phyloP scores from a whole-genome alignment of 108 stramenopile genomes.

The Skeletonema tropicum region DNA sequence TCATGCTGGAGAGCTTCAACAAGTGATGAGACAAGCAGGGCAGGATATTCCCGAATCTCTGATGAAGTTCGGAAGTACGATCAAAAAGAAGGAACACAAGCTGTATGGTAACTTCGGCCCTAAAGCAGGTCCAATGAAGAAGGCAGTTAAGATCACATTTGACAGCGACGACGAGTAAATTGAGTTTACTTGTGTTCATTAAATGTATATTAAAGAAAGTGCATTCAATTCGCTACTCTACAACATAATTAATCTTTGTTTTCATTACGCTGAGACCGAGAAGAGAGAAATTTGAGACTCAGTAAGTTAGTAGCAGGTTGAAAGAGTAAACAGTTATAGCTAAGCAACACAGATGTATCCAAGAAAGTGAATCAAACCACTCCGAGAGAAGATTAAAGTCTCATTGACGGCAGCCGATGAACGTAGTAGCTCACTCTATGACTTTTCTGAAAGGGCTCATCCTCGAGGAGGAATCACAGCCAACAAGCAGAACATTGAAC shows the following conservation, averaged over 20 bases:
- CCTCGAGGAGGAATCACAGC: constrained; percentile 30
- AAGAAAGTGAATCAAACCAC: background rate
- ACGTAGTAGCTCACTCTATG: constrained; percentile 10
- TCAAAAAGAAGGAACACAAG: constrained; percentile 99
- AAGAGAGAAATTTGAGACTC: background rate
- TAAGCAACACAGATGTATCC: background rate
- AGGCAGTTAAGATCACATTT: constrained; percentile 89
- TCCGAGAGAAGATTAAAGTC: constrained; percentile 38
- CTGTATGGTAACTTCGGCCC: constrained; percentile 96
- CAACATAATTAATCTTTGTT: background rate
- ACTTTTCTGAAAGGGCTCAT: constrained; percentile 17
- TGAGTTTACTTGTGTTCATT: constrained; percentile 5
- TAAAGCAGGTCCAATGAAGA: constrained; percentile 79
- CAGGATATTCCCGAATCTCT: constrained; percentile 90
- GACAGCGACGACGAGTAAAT: constrained; percentile 46
- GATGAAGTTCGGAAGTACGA: constrained; percentile 96
- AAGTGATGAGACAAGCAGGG: constrained; percentile 96
- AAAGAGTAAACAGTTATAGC: background rate
- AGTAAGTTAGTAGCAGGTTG: background rate
- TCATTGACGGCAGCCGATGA: constrained; percentile 7
- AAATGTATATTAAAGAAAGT: background rate
- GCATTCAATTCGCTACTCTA: constrained; percentile 1
- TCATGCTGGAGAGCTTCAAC: constrained; percentile 95
- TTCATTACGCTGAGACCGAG: background rate
- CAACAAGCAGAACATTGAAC: constrained; percentile 1